Percentiles rank a stretch among this genome's conserved stretches.
These are phyloP conservation scores for Rhizoclosmatium sp. DNA, from an alignment of 192 early-diverging fungal genomes.

Conservation along the genomic window DNA sequence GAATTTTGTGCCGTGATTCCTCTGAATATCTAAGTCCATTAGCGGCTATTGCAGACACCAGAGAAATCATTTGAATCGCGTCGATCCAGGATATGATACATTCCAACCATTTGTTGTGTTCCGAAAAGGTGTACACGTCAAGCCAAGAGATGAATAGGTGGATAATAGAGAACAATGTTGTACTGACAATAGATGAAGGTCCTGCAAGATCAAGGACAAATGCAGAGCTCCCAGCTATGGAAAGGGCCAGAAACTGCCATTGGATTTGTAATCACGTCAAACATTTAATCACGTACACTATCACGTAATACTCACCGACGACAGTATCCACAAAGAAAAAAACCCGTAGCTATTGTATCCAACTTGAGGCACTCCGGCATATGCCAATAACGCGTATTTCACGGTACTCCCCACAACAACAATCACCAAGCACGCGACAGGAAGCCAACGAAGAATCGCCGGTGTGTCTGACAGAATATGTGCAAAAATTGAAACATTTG, in stretches of 20 bases:
- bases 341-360: background rate
- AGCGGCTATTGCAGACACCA: background rate
- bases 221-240: background rate
- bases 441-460: background rate
- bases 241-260: background rate
- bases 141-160: constrained; percentile 7
- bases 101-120: background rate
- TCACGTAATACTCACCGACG: background rate
- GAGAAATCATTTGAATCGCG: background rate
- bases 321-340: background rate
- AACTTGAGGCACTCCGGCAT: background rate
- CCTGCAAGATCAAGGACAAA: constrained; percentile 10
- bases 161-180: background rate
- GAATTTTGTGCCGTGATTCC: constrained; percentile 1
- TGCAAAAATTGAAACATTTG: too few relatives aligned
- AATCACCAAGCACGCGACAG: background rate
- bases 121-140: background rate
- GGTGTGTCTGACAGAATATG: background rate
- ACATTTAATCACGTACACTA: background rate
- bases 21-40: background rate
- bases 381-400: background rate
- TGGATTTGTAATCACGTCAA: background rate
- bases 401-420: background rate
- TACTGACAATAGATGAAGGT: constrained; percentile 13
- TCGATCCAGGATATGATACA: background rate